phyloP scores from a whole-genome alignment of 2,329 filamentous ascomycete species.

The Thermoascus crustaceus region DNA sequence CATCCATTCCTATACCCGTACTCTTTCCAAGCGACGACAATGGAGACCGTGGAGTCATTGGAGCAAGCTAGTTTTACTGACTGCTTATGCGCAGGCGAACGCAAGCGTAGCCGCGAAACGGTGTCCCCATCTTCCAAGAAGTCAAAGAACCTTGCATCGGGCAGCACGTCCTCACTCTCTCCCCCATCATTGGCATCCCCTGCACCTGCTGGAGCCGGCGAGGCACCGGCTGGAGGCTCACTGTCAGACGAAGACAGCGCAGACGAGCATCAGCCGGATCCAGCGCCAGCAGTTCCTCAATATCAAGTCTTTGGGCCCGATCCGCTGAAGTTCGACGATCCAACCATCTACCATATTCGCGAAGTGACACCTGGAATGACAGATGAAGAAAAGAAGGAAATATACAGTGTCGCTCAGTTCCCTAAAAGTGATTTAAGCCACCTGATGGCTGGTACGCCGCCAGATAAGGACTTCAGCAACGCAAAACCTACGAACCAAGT shows the following conservation, averaged over 20 bases:
- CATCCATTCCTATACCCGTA: no score
- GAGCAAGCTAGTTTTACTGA: no score
- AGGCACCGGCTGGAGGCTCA: constrained; percentile 53
- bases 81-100: constrained; percentile 5
- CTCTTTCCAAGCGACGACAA: no score
- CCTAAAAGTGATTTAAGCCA: constrained; percentile 73
- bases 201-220: constrained; percentile 41
- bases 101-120: constrained; percentile 11
- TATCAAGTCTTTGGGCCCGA: constrained; percentile 88
- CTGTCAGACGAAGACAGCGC: constrained; percentile 55
- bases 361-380: constrained; percentile 65
- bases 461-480: constrained; percentile 91
- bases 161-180: constrained; percentile 32
- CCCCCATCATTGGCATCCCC: constrained; percentile 37
- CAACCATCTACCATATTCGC: constrained; percentile 88
- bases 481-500: constrained; percentile 92
- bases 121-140: constrained; percentile 33
- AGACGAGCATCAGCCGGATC: constrained; percentile 51
- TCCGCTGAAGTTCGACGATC: constrained; percentile 81
- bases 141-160: constrained; percentile 29
- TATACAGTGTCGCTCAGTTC: constrained; percentile 80
- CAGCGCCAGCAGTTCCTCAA: constrained; percentile 56
- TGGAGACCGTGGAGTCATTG: no score
- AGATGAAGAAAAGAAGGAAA: constrained; percentile 75
- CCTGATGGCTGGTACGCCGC: constrained; percentile 78